phyloP scores from a whole-genome alignment of 1,284 basidiomycete genomes.

The Tilletia caries region DNA sequence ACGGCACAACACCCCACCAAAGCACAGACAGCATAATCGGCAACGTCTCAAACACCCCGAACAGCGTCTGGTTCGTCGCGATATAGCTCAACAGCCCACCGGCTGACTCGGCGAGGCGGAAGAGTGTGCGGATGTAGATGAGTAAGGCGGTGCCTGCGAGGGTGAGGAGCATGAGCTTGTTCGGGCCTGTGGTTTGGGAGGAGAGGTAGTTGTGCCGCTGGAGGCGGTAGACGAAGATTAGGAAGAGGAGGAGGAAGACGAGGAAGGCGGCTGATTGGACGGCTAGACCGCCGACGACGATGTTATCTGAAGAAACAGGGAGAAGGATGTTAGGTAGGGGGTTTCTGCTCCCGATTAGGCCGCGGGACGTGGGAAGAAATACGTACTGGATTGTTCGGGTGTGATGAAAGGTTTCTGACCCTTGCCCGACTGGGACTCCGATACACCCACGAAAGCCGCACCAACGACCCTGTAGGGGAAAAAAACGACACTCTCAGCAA shows the following conservation, averaged over 20 bases:
- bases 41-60: conserved; percentile 54
- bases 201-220: background rate
- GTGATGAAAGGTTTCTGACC: conserved; percentile 41
- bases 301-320: conserved; percentile 39
- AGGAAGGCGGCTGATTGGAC: conserved; percentile 54
- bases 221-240: conserved; percentile 26
- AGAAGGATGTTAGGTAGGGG: too few relatives aligned
- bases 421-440: conserved; percentile 45
- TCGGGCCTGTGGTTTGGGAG: conserved; percentile 17
- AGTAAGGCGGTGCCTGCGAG: conserved; percentile 43
- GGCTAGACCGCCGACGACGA: conserved; percentile 55
- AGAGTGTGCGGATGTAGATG: conserved; percentile 55
- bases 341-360: background rate
- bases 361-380: background rate
- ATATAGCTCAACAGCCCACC: conserved; percentile 54
- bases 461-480: conserved; percentile 50
- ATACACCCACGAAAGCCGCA: conserved; percentile 56
- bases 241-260: conserved; percentile 48
- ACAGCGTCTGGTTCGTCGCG: conserved; percentile 51
- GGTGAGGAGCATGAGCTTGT: conserved; percentile 41
- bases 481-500: background rate
- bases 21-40: conserved; percentile 55
- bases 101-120: conserved; percentile 56
- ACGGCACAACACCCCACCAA: conserved; percentile 61
- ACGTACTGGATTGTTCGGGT: conserved; percentile 46